Conservation (phyloP, 140 eudicot genomes). For the Erigeron philadelphicus region DNA sequence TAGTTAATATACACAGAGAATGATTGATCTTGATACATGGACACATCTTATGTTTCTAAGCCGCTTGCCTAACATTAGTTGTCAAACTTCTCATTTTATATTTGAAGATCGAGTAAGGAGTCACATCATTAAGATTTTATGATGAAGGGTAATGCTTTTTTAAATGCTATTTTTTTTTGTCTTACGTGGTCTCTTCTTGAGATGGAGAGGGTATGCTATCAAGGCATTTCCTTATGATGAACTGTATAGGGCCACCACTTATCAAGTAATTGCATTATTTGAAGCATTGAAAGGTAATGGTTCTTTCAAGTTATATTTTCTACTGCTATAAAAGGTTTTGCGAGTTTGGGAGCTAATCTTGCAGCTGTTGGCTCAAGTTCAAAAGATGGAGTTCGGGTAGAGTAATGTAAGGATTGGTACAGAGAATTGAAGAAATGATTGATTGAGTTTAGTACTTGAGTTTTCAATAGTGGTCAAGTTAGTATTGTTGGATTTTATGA, state of each 20-base stretch:
- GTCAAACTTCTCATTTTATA: background rate
- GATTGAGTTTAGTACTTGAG: no score
- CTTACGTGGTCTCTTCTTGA: background rate
- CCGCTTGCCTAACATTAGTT: conserved; percentile 7
- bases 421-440: no score
- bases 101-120: background rate
- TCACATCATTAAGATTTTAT: background rate
- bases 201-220: conserved; percentile 7
- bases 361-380: conserved; percentile 19
- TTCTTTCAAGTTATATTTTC: conserved; percentile 17
- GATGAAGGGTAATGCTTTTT: background rate
- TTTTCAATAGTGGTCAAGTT: no score
- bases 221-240: background rate
- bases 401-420: no score
- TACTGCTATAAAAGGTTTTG: background rate
- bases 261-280: conserved; percentile 10
- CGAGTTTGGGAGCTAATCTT: conserved; percentile 13
- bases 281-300: background rate
- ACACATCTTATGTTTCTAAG: conserved; percentile 15
- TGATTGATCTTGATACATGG: conserved; percentile 3
- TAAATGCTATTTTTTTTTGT: background rate
- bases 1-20: background rate
- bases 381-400: no score
- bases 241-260: background rate
- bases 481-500: no score